Evolutionary conservation across 768 basidiomycete genomes (phyloP).

Genomic region (Boletellus ananiceps): DNA sequence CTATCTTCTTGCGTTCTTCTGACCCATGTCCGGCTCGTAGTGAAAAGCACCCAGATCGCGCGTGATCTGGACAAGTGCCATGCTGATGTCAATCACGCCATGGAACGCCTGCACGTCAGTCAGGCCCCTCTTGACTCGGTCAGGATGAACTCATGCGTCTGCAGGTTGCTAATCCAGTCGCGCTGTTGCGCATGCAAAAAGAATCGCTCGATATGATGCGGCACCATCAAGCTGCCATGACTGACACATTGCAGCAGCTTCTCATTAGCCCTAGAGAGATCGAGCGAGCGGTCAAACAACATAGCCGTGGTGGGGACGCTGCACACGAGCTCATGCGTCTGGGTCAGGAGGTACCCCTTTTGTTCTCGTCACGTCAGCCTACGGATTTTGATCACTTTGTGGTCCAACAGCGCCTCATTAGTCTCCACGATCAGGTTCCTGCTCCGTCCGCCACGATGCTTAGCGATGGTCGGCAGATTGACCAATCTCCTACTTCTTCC

Average conservation of each 20-base stretch:
- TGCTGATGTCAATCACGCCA: conserved; percentile 38
- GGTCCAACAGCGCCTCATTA: conserved; percentile 21
- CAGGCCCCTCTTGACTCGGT: neutral
- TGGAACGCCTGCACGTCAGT: conserved; percentile 42
- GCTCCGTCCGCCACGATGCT: conserved; percentile 12
- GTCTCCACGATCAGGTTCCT: conserved; percentile 3
- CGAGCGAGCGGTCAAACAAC: conserved; percentile 35
- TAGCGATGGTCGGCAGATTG: conserved; percentile 17
- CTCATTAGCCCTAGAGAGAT: conserved; percentile 37
- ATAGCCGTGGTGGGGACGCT: conserved; percentile 37
- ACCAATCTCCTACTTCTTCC: conserved; percentile 20
- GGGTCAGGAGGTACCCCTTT: conserved; percentile 43
- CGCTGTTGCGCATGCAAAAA: conserved; percentile 29
- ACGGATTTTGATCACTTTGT: neutral
- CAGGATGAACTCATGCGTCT: neutral
- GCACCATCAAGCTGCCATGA: conserved; percentile 30
- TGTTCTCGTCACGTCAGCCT: neutral
- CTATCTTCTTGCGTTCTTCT: conserved; percentile 1
- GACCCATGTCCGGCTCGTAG: conserved; percentile 24
- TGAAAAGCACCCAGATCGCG: conserved; percentile 43
- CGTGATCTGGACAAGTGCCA: conserved; percentile 43
- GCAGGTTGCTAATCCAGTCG: conserved; percentile 22
- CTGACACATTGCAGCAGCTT: conserved; percentile 38
- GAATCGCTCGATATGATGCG: conserved; percentile 24
- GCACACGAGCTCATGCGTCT: conserved; percentile 48